Evolutionary conservation across 257 asterid genomes (phyloP), one percentile per base, ranked within the genome.

Genomic region (Euphrasia confusa): DNA sequence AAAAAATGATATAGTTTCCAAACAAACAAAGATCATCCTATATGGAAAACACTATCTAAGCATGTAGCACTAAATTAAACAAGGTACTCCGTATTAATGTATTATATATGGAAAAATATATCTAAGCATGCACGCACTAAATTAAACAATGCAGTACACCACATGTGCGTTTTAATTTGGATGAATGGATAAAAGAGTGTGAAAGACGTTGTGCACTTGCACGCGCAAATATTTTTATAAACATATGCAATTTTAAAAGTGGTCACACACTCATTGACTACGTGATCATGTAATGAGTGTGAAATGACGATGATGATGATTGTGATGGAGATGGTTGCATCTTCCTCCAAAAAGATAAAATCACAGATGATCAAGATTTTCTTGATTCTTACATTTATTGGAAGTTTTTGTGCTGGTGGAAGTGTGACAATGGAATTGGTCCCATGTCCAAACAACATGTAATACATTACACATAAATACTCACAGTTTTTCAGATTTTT

Each of bases 351-450:
- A 10, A 26, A 60, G 63, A 58, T 4, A 24, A 65, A 60, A 49
- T 64, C 44, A 48, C 24, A 21, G 24, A 21, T 21, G 50, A 27
- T 27, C 30, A 17, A 64, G 40, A 10, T 55, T 60, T 12, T 59
- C 59, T 70, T 56, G 39, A 40, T 66, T 14, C 40, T 33, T 35
- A 21, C 1, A 21, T 40, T 7, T 15, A 65, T 75, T 14, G 37
- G 3, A 10, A 3, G 18, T 1, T 9, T 17, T 59, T 24, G 48
- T 15, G 76, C 72, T 70, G 80, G 87, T 81, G 85, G 85, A 80
- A 79, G 67, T 61, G 82, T 81, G 80, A 81, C 85, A 72, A 47
- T 62, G 69, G 55, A 63, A 58, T 49, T 42, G 75, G 78, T 11
- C 81, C 78, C 73, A 48, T 42, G 49, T 42, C 13, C 49, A 10